Conservation (phyloP, 116 monocot genomes). For the Posidonia oceanica region DNA sequence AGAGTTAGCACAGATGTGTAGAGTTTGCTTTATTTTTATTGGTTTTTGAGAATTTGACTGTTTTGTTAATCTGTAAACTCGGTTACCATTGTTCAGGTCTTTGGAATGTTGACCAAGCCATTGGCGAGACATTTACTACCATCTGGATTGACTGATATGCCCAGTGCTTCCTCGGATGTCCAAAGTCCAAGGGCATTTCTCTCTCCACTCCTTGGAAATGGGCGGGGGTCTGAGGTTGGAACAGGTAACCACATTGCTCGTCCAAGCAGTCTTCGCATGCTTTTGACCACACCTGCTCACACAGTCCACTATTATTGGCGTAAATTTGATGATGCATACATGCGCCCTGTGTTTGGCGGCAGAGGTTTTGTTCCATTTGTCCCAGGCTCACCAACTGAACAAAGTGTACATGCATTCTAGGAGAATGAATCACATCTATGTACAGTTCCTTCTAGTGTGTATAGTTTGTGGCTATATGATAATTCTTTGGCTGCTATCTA, state of each 20-base stretch:
- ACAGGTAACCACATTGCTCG: conserved; percentile 7
- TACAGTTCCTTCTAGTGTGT: no score
- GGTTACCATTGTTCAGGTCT: conserved; percentile 34
- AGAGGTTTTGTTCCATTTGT: conserved; percentile 67
- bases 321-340: conserved; percentile 68
- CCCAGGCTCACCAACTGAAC: conserved; percentile 69
- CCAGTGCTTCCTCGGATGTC: conserved; percentile 39
- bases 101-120: conserved; percentile 78
- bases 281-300: conserved; percentile 39
- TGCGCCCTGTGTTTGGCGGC: conserved; percentile 86
- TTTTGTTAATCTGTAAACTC: no score
- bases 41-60: no score
- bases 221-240: conserved; percentile 17
- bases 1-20: no score
- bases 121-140: conserved; percentile 49
- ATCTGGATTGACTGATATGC: conserved; percentile 10
- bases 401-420: conserved; percentile 7
- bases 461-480: no score
- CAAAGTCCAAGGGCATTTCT: conserved; percentile 42
- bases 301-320: conserved; percentile 84
- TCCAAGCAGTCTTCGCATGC: conserved; percentile 52
- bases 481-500: no score
- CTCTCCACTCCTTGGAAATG: conserved; percentile 17
- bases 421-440: no score
- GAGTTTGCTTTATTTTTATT: no score